Percentiles rank a stretch among this genome's conserved stretches.
phyloP scores from a whole-genome alignment of 352 stramenopile species.

The Saprolegnia parasitica region DNA sequence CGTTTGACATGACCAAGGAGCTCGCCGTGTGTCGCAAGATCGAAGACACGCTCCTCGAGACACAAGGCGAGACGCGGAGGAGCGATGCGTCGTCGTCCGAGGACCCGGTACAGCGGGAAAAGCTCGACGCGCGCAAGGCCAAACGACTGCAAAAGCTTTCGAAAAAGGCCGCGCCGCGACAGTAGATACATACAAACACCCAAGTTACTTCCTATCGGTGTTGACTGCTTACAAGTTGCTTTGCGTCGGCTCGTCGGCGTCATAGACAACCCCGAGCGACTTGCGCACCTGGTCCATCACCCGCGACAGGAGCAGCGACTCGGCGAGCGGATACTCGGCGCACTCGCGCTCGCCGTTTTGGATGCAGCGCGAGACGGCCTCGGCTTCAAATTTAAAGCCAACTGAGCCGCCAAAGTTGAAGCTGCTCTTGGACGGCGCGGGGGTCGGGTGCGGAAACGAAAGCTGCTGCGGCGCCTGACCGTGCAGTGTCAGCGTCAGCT shows the following conservation, averaged over 20 bases:
- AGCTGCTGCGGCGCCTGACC: constrained; percentile 35
- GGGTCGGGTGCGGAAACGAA: constrained; percentile 42
- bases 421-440: constrained; percentile 34
- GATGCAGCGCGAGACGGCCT: constrained; percentile 60
- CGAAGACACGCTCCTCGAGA: constrained; percentile 18
- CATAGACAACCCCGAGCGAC: constrained; percentile 55
- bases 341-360: constrained; percentile 43
- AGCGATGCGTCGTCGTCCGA: background rate
- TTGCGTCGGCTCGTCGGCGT: constrained; percentile 31
- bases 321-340: constrained; percentile 48
- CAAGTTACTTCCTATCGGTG: too few species aligned
- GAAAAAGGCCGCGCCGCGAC: background rate
- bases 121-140: background rate
- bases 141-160: constrained; percentile 5
- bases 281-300: constrained; percentile 75
- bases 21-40: constrained; percentile 27
- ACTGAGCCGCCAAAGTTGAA: constrained; percentile 61
- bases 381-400: constrained; percentile 78
- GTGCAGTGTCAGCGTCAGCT: constrained; percentile 41
- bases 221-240: constrained; percentile 14
- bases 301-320: constrained; percentile 54
- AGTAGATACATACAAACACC: too few species aligned
- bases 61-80: background rate
- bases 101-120: background rate
- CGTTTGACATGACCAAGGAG: constrained; percentile 29